These are phyloP conservation scores for Claviceps purpurea DNA, from an alignment of 2,329 filamentous ascomycete species.

Conservation along the genomic window DNA sequence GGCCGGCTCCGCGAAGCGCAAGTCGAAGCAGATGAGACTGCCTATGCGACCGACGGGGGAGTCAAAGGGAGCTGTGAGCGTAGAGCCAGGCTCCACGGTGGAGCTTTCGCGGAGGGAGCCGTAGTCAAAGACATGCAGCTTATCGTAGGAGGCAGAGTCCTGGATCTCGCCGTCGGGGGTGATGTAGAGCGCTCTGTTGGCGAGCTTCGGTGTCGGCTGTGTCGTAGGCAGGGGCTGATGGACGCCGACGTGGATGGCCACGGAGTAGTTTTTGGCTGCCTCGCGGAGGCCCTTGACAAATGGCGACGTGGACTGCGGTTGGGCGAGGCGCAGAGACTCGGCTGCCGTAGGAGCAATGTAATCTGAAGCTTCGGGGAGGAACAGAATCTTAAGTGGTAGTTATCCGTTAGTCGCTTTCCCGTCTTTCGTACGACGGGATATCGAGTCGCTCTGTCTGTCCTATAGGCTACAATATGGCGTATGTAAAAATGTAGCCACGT, in stretches of 20 bases:
- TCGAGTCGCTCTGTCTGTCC: no score
- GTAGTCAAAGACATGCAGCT: constrained; percentile 80
- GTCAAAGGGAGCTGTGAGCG: constrained; percentile 56
- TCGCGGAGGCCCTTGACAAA: constrained; percentile 67
- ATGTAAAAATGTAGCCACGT: not conserved
- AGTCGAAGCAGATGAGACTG: constrained; percentile 77
- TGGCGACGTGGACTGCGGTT: constrained; percentile 47
- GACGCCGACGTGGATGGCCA: constrained; percentile 81
- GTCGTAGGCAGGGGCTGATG: constrained; percentile 47
- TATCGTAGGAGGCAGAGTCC: constrained; percentile 52
- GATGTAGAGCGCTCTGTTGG: constrained; percentile 43
- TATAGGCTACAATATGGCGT: no score
- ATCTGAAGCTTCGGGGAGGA: constrained; percentile 84
- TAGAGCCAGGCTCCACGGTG: constrained; percentile 53
- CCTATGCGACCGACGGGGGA: constrained; percentile 64
- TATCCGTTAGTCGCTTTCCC: not conserved
- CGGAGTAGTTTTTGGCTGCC: constrained; percentile 46
- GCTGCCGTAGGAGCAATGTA: constrained; percentile 62
- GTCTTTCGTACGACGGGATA: no score
- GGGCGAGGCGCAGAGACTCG: constrained; percentile 59
- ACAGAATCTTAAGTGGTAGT: constrained; percentile 46
- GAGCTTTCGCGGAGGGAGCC: constrained; percentile 33
- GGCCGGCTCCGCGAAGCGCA: constrained; percentile 68
- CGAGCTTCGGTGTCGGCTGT: constrained; percentile 17
- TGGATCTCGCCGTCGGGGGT: constrained; percentile 27